Percentiles rank a stretch among this genome's conserved stretches.
Conservation (phyloP, 1,284 basidiomycete genomes). For the Malassezia cuniculi region DNA sequence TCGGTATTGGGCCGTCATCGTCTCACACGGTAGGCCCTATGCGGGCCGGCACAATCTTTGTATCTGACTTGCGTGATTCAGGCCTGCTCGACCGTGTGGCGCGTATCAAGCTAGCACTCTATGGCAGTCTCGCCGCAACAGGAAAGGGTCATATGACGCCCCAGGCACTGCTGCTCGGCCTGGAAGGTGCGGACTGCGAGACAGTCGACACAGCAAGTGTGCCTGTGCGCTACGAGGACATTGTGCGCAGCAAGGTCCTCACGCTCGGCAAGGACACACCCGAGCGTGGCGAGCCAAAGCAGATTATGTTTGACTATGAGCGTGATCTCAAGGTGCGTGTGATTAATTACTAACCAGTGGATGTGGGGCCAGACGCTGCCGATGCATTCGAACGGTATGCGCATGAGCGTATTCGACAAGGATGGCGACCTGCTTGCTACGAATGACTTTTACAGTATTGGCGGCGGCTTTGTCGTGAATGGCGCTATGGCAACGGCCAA, state of each 20-base stretch:
- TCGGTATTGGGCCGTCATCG: constrained; percentile 54
- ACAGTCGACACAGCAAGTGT: constrained; percentile 70
- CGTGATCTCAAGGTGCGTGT: constrained; percentile 56
- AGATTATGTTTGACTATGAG: constrained; percentile 69
- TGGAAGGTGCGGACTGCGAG: constrained; percentile 59
- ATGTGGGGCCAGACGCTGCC: constrained; percentile 56
- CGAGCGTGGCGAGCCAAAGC: constrained; percentile 8
- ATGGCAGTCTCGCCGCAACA: constrained; percentile 50
- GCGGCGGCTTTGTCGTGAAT: constrained; percentile 41
- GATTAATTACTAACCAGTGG: constrained; percentile 51
- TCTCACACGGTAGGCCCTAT: constrained; percentile 66
- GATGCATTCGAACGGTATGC: constrained; percentile 56
- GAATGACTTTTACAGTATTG: constrained; percentile 68
- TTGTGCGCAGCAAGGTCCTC: constrained; percentile 57
- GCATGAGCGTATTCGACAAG: constrained; percentile 70
- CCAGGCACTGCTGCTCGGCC: constrained; percentile 75
- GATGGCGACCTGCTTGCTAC: constrained; percentile 77
- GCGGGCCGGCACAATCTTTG: constrained; percentile 75
- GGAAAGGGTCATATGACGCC: constrained; percentile 91
- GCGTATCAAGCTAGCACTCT: constrained; percentile 73
- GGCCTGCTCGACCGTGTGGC: constrained; percentile 61
- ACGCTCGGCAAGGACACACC: constrained; percentile 52
- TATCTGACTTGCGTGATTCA: constrained; percentile 56
- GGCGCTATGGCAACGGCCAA: constrained; percentile 28
- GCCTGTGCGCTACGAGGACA: constrained; percentile 56